Evolutionary conservation across 768 basidiomycete genomes (phyloP).

Genomic region (Lactifluus subvellereus): DNA sequence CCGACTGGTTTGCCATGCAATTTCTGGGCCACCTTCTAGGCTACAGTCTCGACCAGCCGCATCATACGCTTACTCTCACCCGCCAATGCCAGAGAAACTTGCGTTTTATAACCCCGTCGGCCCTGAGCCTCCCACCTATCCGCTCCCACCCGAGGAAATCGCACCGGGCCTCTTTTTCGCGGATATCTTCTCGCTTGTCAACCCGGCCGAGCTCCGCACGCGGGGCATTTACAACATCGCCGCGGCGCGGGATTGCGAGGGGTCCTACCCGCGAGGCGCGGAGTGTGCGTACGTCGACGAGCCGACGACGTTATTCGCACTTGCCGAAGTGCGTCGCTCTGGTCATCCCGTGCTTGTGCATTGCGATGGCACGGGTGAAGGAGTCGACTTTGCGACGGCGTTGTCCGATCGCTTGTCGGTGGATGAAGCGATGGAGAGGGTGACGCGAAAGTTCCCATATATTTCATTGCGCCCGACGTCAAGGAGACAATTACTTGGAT

Average conservation of each 20-base stretch:
- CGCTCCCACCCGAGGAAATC: constrained; percentile 13
- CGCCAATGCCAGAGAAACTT: constrained; percentile 8
- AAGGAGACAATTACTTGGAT: constrained; percentile 8
- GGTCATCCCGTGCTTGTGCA: constrained; percentile 16
- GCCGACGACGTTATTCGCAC: constrained; percentile 15
- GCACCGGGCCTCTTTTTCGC: constrained; percentile 16
- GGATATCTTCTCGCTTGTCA: constrained; percentile 19
- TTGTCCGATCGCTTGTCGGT: constrained; percentile 13
- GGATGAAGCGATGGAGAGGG: constrained; percentile 8
- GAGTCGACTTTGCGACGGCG: constrained; percentile 16
- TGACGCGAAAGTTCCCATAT: constrained; percentile 9
- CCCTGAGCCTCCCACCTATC: constrained; percentile 16
- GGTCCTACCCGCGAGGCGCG: constrained; percentile 14
- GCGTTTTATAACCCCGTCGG: constrained; percentile 6
- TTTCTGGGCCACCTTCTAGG: neutral
- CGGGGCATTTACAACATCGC: constrained; percentile 17
- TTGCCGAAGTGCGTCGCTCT: constrained; percentile 18
- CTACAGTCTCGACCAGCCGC: neutral
- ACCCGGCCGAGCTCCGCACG: constrained; percentile 5
- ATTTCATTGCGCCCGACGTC: constrained; percentile 11
- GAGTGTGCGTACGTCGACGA: constrained; percentile 19
- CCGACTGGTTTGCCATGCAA: neutral
- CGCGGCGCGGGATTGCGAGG: constrained; percentile 12
- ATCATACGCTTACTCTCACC: neutral
- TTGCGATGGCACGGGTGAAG: constrained; percentile 19